Base-by-base conservation (phyloP, 306 rosid species). In the Quercus glauca region DNA sequence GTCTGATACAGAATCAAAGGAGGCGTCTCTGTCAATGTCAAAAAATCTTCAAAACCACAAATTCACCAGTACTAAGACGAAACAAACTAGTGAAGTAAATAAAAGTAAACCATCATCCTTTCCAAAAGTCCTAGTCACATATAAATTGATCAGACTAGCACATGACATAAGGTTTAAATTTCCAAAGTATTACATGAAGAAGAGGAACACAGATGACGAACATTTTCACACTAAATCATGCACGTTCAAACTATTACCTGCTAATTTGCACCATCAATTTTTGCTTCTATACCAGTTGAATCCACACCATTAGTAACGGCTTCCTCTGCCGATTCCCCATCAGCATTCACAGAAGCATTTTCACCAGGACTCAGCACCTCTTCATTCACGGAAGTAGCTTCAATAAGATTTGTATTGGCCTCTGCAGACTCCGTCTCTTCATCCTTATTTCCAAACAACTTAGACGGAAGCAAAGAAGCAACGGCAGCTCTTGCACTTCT, bases 401-500 rank as follows among this genome's bases (percentile, higher is more conserved):
- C 85, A 29, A 29, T 55, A 3, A 67, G 80, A 71, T 85, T 75
- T 59, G 78, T 86, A 65, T n/a, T 68, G 72, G 52, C 72, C 28
- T 74, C 82, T 3, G 73, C 73, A 76, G 88, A 74, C 57, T 69
- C 87, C 8, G 82, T 49, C 68, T 83, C 86, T 1, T 80, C 45
- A 57, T 77, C 92, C 90, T 91, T 95, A 65, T 80, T 86, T 25
- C 94, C 95, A 71, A 90, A 93, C 88, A 91, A 76, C 87, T 88
- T 92, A 21, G 99, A 91, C 0, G 98, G 91, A 79, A 91, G 90
- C 58, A 95, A 76, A 70, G 97, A 92, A 70, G 96, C 81, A 8
- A 92, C 90, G 3, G 96, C 98, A 61, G 92, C 95, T 81, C 90
- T 89, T 29, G 93, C 90, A 76, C 93, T 87, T 85, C 89, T 90